Percentiles rank a stretch among this genome's conserved stretches.
These are phyloP conservation scores for Datisca glomerata DNA, from an alignment of 306 rosid species.

Conservation along the genomic window DNA sequence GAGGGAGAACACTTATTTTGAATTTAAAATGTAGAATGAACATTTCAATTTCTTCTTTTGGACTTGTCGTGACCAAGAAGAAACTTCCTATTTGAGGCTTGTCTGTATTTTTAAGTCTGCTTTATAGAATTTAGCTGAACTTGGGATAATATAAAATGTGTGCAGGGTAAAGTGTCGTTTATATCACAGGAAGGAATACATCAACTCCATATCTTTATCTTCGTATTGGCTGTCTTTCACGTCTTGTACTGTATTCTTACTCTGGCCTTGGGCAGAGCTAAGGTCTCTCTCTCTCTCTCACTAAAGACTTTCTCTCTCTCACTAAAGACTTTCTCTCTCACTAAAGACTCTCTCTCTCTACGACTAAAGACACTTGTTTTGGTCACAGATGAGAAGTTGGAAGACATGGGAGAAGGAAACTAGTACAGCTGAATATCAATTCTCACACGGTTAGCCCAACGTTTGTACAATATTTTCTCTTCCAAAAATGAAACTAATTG, in stretches of 20 bases:
- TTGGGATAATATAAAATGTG: neutral
- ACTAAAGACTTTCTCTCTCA: neutral
- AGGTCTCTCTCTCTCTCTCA: conserved; percentile 26
- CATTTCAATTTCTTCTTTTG: neutral
- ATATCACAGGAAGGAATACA: conserved; percentile 63
- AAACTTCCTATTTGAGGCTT: no score
- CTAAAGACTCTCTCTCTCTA: neutral
- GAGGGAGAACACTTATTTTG: no score
- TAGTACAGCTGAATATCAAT: conserved; percentile 66
- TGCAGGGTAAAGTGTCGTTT: conserved; percentile 59
- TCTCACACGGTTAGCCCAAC: conserved; percentile 73
- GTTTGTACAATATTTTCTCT: no score
- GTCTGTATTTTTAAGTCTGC: no score
- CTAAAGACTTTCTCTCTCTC: neutral
- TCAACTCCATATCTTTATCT: conserved; percentile 81
- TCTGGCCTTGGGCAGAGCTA: conserved; percentile 53
- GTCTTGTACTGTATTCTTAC: conserved; percentile 67
- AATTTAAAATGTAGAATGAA: neutral
- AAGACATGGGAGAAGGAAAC: conserved; percentile 86
- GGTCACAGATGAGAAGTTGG: conserved; percentile 77
- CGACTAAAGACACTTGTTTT: neutral
- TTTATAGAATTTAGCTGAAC: no score
- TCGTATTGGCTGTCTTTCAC: conserved; percentile 65
- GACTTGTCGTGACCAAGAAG: no score
- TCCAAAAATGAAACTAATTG: no score